Evolutionary conservation across 192 early-diverging fungal genomes (phyloP), one percentile per base, ranked within the genome.

Genomic region (Mortierella antarctica): DNA sequence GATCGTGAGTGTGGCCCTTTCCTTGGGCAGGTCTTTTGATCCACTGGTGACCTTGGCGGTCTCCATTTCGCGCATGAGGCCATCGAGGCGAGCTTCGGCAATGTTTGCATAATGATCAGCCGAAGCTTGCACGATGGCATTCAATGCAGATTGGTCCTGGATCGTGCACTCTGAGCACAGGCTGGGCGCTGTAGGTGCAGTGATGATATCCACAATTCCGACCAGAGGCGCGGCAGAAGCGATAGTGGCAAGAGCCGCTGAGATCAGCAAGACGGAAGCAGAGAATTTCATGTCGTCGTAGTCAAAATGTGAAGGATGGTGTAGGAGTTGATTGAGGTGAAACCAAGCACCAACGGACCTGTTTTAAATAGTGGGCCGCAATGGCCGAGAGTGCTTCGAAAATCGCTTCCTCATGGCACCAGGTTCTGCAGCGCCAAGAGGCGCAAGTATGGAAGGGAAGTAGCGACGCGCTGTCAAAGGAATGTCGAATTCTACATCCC

Each of bases 221-320:
- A 20, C 6, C 45, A 65, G 7, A 42, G 63, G 63, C 4, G 50
- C 63, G 13, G 63, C 65, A 56, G 57, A 61, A 14, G 67, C 61
- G 55, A 69, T 60, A 7, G 66, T 44, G 46, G 73, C 66, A 45
- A 68, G 45, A 15, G 65, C 65, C 21, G 46, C 59, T 17, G 74
- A 76, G 66, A 70, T 70, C 66, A 70, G 20, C 20, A 78, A 39
- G 54, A 54, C 53, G 21, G 56, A 70, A 18, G 45, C n/a, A 41
- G 48, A 17, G 62, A 78, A 52, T 62, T 65, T 70, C 67, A 70
- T 76, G 31, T 31, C 31, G 31, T 31, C 31, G 31, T 31, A 31
- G 31, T 31, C 31, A 31, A 31, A 31, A 31, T 31, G 31, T 31
- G 31, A 31, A 31, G 31, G 31, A 31, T 31, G 31, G 31, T 2